phyloP scores from a whole-genome alignment of 352 stramenopile species.

The Pythium monospermum region DNA sequence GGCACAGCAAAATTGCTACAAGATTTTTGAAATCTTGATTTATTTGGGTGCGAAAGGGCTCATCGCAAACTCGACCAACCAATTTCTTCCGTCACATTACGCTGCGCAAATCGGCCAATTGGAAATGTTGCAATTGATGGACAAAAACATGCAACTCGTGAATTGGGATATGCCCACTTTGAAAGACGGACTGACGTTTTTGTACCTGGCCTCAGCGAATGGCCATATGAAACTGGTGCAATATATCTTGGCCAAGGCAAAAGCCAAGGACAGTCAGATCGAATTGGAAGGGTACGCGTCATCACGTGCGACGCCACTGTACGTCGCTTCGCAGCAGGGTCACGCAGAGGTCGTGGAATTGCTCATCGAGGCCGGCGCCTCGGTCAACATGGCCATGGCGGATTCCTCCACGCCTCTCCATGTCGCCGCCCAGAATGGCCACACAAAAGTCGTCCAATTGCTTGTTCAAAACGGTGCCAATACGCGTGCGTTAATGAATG shows the following conservation, averaged over 20 bases:
- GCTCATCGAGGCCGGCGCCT: constrained; percentile 13
- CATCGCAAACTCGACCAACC: constrained; percentile 15
- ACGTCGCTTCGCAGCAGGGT: constrained; percentile 60
- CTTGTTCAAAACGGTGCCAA: constrained; percentile 52
- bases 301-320: constrained; percentile 44
- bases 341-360: constrained; percentile 15
- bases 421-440: constrained; percentile 73
- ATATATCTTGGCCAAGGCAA: constrained; percentile 10
- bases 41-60: constrained; percentile 18
- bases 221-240: constrained; percentile 17
- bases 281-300: constrained; percentile 20
- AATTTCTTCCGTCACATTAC: constrained; percentile 22
- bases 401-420: constrained; percentile 75
- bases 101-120: constrained; percentile 21
- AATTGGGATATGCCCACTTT: constrained; percentile 20
- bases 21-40: constrained; percentile 19
- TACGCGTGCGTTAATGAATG: constrained; percentile 27
- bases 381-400: constrained; percentile 49
- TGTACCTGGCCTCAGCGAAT: constrained; percentile 21
- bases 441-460: constrained; percentile 44
- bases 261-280: no score
- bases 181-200: constrained; percentile 21
- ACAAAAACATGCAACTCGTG: constrained; percentile 20
- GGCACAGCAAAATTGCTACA: constrained; percentile 14
- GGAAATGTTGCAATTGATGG: constrained; percentile 17